Evolutionary conservation across 2,329 filamentous ascomycete genomes (phyloP).

Genomic region (Epichloe brachyelytri): DNA sequence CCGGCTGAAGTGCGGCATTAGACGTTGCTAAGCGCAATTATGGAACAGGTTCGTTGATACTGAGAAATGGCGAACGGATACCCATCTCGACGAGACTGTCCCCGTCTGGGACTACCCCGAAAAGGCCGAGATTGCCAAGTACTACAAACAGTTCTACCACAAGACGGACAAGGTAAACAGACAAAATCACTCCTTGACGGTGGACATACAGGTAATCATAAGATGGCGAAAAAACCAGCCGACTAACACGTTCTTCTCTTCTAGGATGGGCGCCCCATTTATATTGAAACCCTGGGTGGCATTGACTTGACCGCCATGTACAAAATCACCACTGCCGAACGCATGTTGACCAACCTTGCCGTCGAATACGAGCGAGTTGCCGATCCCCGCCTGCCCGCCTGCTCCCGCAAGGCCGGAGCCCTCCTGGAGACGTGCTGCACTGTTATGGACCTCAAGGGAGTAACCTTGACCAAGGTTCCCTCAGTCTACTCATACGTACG

Average conservation of each 20-base stretch:
- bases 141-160: constrained; percentile 98
- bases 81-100: constrained; percentile 69
- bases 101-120: constrained; percentile 77
- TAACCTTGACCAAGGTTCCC: constrained; percentile 67
- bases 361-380: constrained; percentile 95
- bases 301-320: constrained; percentile 84
- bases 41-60: constrained; percentile 67
- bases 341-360: constrained; percentile 93
- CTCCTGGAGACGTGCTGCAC: constrained; percentile 97
- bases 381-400: constrained; percentile 86
- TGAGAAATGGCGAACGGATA: constrained; percentile 85
- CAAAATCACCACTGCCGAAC: constrained; percentile 83
- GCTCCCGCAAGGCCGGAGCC: constrained; percentile 78
- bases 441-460: constrained; percentile 95
- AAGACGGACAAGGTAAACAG: constrained; percentile 67
- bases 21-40: background rate
- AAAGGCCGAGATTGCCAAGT: constrained; percentile 71
- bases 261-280: constrained; percentile 92
- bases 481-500: constrained; percentile 83
- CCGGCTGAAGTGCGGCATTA: background rate
- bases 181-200: background rate
- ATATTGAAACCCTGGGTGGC: constrained; percentile 91
- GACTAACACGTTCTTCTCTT: background rate
- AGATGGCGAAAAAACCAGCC: background rate
- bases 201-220: background rate